Conservation (phyloP, 305 asterid genomes). For the Fraxinus albicans region DNA sequence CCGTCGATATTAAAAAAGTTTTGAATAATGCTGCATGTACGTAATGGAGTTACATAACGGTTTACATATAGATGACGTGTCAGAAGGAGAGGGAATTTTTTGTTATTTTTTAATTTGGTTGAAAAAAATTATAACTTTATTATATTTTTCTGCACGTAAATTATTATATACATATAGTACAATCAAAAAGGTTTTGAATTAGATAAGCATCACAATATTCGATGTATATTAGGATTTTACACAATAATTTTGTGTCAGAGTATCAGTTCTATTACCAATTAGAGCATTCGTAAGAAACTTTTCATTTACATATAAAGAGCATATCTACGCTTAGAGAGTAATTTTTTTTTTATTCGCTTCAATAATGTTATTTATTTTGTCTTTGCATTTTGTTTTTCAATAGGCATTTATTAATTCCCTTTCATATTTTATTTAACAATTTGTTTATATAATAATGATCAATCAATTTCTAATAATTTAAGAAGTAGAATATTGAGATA, state of each 20-base stretch:
- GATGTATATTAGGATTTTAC: background rate
- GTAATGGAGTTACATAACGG: background rate
- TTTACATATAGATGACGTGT: background rate
- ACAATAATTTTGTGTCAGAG: background rate
- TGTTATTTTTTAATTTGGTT: too few relatives aligned
- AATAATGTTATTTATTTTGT: background rate
- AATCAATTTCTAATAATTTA: background rate
- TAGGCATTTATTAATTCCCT: background rate
- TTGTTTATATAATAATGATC: background rate
- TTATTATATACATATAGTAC: background rate
- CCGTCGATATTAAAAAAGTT: background rate
- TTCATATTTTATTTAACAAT: background rate
- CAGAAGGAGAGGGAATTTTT: background rate
- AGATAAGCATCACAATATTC: background rate
- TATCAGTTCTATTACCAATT: background rate
- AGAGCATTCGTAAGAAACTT: background rate
- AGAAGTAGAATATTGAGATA: background rate
- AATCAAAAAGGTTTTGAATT: background rate
- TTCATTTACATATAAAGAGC: background rate
- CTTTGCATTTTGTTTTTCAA: background rate
- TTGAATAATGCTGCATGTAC: background rate
- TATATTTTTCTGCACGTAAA: background rate
- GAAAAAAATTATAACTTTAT: too few relatives aligned
- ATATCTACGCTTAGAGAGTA: background rate
- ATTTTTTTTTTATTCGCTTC: background rate